Conservation (phyloP, 2,329 filamentous ascomycete species). For the Fusarium nelsonii region DNA sequence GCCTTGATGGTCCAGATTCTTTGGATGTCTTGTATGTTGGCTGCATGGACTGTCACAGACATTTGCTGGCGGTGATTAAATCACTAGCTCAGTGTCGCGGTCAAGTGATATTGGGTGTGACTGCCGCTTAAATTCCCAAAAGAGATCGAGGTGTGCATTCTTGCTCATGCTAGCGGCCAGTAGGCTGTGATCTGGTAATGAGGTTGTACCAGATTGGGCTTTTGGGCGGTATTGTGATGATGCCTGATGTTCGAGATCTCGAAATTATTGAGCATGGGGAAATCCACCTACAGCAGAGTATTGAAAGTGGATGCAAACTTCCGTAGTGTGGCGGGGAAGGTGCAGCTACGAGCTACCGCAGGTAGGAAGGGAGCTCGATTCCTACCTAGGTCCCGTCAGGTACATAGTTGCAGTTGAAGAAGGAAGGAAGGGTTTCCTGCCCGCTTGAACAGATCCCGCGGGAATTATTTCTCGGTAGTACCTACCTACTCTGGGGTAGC, state of each 20-base stretch:
- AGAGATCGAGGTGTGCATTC: constrained; percentile 16
- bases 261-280: constrained; percentile 20
- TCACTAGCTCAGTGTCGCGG: constrained; percentile 29
- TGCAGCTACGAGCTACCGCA: constrained; percentile 31
- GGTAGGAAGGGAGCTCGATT: constrained; percentile 1
- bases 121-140: constrained; percentile 6
- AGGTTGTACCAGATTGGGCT: constrained; percentile 13
- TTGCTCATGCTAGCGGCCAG: constrained; percentile 10
- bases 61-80: constrained; percentile 27
- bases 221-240: constrained; percentile 29
- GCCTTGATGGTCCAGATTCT: constrained; percentile 19
- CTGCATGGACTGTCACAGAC: constrained; percentile 23
- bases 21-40: constrained; percentile 40
- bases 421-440: neutral
- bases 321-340: constrained; percentile 37
- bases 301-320: constrained; percentile 30
- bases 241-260: constrained; percentile 31
- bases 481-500: neutral
- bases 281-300: constrained; percentile 11
- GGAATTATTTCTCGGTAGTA: constrained; percentile 1
- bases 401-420: constrained; percentile 12
- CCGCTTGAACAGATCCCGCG: neutral
- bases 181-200: constrained; percentile 8
- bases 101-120: constrained; percentile 34
- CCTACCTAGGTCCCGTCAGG: neutral